Evolutionary conservation across 1,284 basidiomycete species (phyloP), one percentile per base, ranked within the genome.

Genomic region (Naganishia cerealis): DNA sequence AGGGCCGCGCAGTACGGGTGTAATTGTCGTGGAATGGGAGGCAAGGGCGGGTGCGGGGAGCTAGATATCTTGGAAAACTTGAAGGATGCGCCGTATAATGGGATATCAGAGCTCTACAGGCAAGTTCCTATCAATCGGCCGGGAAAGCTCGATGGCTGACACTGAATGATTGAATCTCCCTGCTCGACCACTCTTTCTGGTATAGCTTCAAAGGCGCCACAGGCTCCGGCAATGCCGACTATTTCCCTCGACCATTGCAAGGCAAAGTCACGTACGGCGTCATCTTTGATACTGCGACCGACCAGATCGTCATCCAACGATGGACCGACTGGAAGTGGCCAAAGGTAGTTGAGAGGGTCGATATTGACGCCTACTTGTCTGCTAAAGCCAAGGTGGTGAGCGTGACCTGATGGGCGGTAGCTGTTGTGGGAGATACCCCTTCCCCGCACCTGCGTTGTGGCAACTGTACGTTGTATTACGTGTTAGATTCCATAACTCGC

Each of bases 281-380:
- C 46, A 50, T 50, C 46, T 50, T 50, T 50, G 46, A 50, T 8
- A 50, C 46, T 50, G 46, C 46, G 46, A 50, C 46, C 10, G 21
- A 50, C 46, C 46, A 50, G 8, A 50, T 50, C 46, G 21, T n/a
- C n/a, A 50, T 50, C 46, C 46, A 50, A 24, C 46, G 46, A 13
- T 56, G n/a, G 38, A 36, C 2, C n/a, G 33, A 56, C 1, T 36
- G 54, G 38, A 39, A 56, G 54, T 36, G 33, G 54, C 29, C 38
- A 56, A 21, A 56, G n/a, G 26, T 12, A 15, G 38, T 56, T 10
- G 15, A 26, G 29, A 21, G 54, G 54, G 29, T 18, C 9, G 54
- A 56, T 36, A 39, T 36, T 15, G 54, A 56, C 29, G 26, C 33
- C 10, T 36, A 56, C 29, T 18, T 36, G 54, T 18, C 16, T 36